phyloP scores from a whole-genome alignment of 1,284 basidiomycete species.

The Microstroma glucosiphilum region DNA sequence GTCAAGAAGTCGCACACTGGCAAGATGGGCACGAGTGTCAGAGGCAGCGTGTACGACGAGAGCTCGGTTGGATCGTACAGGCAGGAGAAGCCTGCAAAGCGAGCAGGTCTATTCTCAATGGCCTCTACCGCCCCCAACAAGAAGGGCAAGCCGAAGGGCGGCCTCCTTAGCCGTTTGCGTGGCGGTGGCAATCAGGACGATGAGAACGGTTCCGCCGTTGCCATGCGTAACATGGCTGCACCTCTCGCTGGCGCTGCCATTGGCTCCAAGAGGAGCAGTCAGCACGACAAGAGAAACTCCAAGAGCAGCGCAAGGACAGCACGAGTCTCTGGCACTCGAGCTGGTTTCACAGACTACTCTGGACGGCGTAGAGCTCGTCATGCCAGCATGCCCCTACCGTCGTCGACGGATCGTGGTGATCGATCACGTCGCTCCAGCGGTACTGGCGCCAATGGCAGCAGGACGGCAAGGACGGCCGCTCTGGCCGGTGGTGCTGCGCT shows the following conservation, averaged over 20 bases:
- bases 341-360: not conserved
- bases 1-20: not conserved
- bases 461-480: not conserved
- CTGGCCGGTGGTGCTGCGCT: not conserved
- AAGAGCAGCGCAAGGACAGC: not conserved
- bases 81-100: not conserved
- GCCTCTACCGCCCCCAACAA: not conserved
- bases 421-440: not conserved
- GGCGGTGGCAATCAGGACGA: not conserved
- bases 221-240: no score
- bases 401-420: not conserved
- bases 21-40: not conserved
- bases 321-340: not conserved
- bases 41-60: not conserved
- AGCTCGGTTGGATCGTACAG: not conserved
- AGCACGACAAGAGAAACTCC: not conserved
- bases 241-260: no score
- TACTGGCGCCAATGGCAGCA: not conserved
- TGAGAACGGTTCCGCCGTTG: not conserved
- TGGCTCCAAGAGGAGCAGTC: not conserved
- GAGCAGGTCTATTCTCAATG: not conserved
- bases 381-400: not conserved
- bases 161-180: not conserved
- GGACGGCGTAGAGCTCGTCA: not conserved
- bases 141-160: not conserved